Evolutionary conservation across 2,329 filamentous ascomycete species (phyloP).

Genomic region (Aspergillus clavatus): DNA sequence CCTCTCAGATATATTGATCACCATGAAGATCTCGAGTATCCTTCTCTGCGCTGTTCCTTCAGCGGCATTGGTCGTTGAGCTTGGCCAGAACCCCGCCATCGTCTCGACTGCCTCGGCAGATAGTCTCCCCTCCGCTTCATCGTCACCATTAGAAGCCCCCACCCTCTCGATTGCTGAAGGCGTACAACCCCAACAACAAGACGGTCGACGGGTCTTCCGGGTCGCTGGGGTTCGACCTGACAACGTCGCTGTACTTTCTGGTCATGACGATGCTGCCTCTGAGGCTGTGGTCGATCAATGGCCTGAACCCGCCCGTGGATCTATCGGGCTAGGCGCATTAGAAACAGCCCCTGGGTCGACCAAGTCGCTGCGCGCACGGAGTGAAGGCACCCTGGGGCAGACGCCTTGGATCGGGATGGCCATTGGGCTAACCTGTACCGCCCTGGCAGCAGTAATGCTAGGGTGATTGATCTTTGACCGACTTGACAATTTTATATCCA

Average conservation of each 20-base stretch:
- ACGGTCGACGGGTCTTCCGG: conserved; percentile 9
- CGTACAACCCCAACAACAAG: not conserved
- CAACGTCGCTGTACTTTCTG: not conserved
- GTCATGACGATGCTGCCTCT: conserved; percentile 10
- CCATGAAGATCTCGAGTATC: conserved; percentile 16
- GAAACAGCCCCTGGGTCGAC: conserved; percentile 17
- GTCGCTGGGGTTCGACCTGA: not conserved
- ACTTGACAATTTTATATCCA: conserved; percentile 1
- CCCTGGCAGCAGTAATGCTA: conserved; percentile 36
- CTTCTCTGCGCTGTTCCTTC: conserved; percentile 19
- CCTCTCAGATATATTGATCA: not conserved
- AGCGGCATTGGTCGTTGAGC: conserved; percentile 18
- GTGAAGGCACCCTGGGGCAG: conserved; percentile 37
- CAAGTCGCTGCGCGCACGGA: conserved; percentile 30
- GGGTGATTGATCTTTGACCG: conserved; percentile 19
- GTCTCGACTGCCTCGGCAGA: conserved; percentile 16
- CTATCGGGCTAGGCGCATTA: conserved; percentile 29
- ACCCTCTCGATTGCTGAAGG: conserved; percentile 6
- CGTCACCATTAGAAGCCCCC: conserved; percentile 12
- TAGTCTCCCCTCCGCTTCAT: conserved; percentile 12
- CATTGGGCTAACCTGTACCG: conserved; percentile 37
- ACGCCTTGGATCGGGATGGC: conserved; percentile 41
- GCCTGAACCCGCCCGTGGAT: conserved; percentile 22
- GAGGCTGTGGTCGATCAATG: conserved; percentile 25
- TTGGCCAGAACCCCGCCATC: conserved; percentile 27